Base-by-base conservation (phyloP, 139 green algal genomes). In the Coelastrella sp. region DNA sequence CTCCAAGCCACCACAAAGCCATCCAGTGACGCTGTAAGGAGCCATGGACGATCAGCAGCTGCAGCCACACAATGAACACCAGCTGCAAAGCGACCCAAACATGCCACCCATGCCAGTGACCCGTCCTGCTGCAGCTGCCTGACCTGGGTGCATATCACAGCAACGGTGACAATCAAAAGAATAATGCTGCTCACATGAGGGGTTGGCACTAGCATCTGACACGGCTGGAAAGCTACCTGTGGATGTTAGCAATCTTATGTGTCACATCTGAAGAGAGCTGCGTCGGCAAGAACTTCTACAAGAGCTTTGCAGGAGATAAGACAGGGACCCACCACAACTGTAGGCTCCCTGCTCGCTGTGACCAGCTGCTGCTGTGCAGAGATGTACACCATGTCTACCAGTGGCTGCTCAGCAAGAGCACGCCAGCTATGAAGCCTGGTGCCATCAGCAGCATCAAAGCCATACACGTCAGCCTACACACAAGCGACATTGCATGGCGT, bases 1-100 rank as follows among this genome's bases (percentile, higher is more conserved):
- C 59, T 73, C 57, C 59, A 84, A 6, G 59, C 77, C 21, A 73
- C 77, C 77, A 84, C 77, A 63, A 60, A 73, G 35, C 77, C 77
- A 57, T 84, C 77, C 40, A 84, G 59, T 6, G 34, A 60, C 2
- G 77, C 77, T 8, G 77, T 50, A n/a, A 84, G 77, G 37, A 84
- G 57, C 77, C 77, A 84, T 4, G 38, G 77, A 9, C 59, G 77
- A 0, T 35, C 40, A 73, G 35, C 4, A n/a, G 53, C 59, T 43
- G 59, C 40, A 9, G 59, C 77, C 23, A 84, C 59, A 50, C 59
- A 84, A 50, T 84, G 77, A 21, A 74, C 59, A 4, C 77, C 77
- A 72, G 77, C 77, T 59, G 59, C 38, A 73, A 72, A 84, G 37
- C 40, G 34, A 25, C 77, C 77, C 13, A 84, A 40, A 13, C 37